Percentiles rank a stretch among this genome's conserved stretches.
phyloP scores from a whole-genome alignment of 768 basidiomycete genomes.

The Suillus subaureus region DNA sequence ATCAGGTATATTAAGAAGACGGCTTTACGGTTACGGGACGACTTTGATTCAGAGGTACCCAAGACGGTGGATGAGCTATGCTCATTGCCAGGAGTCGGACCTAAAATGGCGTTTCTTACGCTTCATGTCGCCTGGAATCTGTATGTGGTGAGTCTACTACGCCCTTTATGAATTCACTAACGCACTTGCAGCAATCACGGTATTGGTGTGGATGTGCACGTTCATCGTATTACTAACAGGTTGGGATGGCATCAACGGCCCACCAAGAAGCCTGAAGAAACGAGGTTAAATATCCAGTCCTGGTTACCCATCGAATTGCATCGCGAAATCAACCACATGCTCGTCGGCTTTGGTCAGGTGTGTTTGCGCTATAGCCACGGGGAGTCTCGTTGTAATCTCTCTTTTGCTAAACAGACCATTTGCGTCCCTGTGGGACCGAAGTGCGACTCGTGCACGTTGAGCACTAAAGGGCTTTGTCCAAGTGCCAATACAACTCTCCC shows the following conservation, averaged over 20 bases:
- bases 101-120: conserved; percentile 92
- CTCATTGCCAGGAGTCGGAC: conserved; percentile 88
- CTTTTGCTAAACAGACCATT: conserved; percentile 47
- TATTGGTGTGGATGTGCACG: conserved; percentile 96
- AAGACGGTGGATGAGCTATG: conserved; percentile 88
- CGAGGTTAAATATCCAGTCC: conserved; percentile 77
- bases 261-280: conserved; percentile 87
- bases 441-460: conserved; percentile 66
- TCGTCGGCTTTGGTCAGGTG: conserved; percentile 89
- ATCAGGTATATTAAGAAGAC: conserved; percentile 74
- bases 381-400: not conserved
- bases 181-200: conserved; percentile 67
- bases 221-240: conserved; percentile 92
- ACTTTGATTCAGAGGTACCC: conserved; percentile 84
- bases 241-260: conserved; percentile 88
- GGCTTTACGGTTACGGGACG: conserved; percentile 65
- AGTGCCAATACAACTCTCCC: conserved; percentile 49
- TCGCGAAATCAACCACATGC: conserved; percentile 73
- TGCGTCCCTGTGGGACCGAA: conserved; percentile 68
- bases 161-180: not conserved
- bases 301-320: conserved; percentile 81
- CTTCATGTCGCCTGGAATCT: conserved; percentile 85
- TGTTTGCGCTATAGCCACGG: conserved; percentile 9
- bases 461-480: conserved; percentile 60
- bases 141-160: conserved; percentile 34